Evolutionary conservation across 306 rosid species (phyloP).

Genomic region (Medicago arabica): DNA sequence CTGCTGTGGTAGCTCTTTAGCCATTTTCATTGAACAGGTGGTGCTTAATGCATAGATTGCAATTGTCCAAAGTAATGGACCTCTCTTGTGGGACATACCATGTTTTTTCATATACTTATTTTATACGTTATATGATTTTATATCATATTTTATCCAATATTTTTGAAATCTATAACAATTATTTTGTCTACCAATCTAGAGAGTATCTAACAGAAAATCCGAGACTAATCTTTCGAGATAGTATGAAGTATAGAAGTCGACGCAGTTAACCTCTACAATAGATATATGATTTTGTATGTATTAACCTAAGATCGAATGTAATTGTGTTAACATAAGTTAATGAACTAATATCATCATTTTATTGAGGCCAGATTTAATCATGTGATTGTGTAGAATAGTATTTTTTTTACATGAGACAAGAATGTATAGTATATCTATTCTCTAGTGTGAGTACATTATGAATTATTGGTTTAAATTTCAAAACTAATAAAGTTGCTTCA

Average conservation of each 20-base stretch:
- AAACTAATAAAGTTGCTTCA: too few species aligned
- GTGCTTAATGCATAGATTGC: conserved; percentile 82
- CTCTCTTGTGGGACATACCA: conserved; percentile 86
- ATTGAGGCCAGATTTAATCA: too few species aligned
- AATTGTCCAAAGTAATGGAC: conserved; percentile 83
- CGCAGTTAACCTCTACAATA: too few species aligned
- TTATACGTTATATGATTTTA: conserved; percentile 1
- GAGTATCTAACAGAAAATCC: neutral
- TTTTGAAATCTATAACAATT: neutral
- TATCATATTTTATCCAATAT: neutral
- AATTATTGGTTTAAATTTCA: too few species aligned
- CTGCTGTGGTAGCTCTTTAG: conserved; percentile 61
- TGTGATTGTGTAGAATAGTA: too few species aligned
- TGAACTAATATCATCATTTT: neutral
- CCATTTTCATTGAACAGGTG: conserved; percentile 73
- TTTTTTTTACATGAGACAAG: neutral
- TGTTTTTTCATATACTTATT: conserved; percentile 38
- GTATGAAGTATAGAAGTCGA: too few species aligned
- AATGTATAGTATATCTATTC: too few species aligned
- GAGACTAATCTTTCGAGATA: neutral
- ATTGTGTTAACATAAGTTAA: neutral
- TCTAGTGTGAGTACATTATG: too few species aligned
- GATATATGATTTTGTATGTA: neutral
- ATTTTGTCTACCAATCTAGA: neutral
- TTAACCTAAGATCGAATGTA: neutral